Base-by-base conservation (phyloP, 2,329 filamentous ascomycete genomes). In the Exophiala viscosa region DNA sequence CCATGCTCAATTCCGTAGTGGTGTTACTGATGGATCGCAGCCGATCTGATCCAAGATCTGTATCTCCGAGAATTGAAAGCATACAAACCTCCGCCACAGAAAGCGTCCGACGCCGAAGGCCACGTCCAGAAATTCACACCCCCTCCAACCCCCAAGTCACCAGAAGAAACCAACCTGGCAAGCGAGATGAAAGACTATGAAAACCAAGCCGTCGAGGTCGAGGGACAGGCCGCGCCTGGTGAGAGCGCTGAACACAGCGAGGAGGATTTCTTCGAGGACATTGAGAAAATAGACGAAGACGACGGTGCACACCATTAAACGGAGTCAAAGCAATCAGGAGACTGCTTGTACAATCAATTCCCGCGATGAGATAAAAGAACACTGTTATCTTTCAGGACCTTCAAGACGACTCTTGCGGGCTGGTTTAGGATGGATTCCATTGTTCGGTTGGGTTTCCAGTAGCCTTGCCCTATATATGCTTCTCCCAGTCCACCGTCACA, bases 21-120 rank as follows among this genome's bases (percentile, higher is more conserved):
- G 28, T 17, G 6, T 44, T 36, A 43, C 54, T 57, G n/a, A 57
- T 42, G 18, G 31, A 5, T 18, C 61, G 34, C 70, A 97, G 93
- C 89, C 84, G 93, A 99, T 75, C 84, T 96, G 68, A 89, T 99
- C 66, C 93, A 97, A 77, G 92, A 97, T 72, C 83, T 99, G 70
- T 99, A 99, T 82, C 85, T 99, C 66, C 87, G 86, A 74, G 91
- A 97, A 77, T 85, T 99, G 70, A 93, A 92, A 78, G 83, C 84
- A 75, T 97, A 96, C 87, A 97, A 97, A 83, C 78, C 85, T 60
- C 79, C 88, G 52, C 78, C 84, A 63, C 71, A 92, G 76, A 96
- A 96, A 81, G 81, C 90, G 60, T 83, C 83, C 66, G 93, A 97
- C 69, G 79, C 91, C 69, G 86, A 92, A 65, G 91, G 89, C 70